phyloP scores from a whole-genome alignment of 176 grass and related monocot species.

The Bromus sterilis region DNA sequence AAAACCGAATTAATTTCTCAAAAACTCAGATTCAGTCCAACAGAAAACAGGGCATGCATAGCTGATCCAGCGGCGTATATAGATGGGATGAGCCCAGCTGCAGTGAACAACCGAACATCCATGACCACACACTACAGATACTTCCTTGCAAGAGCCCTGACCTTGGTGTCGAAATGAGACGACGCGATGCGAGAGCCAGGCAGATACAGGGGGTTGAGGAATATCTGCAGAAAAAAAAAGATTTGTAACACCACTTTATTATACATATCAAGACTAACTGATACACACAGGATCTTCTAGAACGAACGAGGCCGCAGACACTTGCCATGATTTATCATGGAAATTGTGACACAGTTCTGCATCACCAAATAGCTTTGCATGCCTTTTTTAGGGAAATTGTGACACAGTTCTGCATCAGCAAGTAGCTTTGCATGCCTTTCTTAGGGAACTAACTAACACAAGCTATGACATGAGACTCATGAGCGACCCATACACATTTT shows the following conservation, averaged over 20 bases:
- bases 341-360: neutral
- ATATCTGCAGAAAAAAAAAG: constrained; percentile 43
- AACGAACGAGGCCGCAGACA: neutral
- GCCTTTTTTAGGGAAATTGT: neutral
- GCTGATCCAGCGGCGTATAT: neutral
- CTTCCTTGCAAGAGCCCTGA: constrained; percentile 79
- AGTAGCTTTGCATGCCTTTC: neutral
- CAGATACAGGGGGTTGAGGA: constrained; percentile 76
- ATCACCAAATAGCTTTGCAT: neutral
- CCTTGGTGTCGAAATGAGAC: constrained; percentile 89
- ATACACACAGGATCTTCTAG: neutral
- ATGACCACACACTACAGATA: constrained; percentile 37
- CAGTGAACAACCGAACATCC: too few relatives aligned
- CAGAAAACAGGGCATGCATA: neutral
- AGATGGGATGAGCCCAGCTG: neutral
- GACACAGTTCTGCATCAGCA: neutral
- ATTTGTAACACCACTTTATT: neutral
- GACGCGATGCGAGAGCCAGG: constrained; percentile 81
- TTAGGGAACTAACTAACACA: too few relatives aligned
- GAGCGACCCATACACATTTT: neutral
- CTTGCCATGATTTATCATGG: neutral
- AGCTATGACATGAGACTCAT: neutral
- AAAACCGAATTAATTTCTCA: neutral
- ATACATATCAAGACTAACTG: neutral
- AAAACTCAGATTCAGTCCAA: too few relatives aligned